These are phyloP conservation scores for Penicillium riverlandense DNA, from an alignment of 495 filamentous ascomycete species.

Conservation along the genomic window DNA sequence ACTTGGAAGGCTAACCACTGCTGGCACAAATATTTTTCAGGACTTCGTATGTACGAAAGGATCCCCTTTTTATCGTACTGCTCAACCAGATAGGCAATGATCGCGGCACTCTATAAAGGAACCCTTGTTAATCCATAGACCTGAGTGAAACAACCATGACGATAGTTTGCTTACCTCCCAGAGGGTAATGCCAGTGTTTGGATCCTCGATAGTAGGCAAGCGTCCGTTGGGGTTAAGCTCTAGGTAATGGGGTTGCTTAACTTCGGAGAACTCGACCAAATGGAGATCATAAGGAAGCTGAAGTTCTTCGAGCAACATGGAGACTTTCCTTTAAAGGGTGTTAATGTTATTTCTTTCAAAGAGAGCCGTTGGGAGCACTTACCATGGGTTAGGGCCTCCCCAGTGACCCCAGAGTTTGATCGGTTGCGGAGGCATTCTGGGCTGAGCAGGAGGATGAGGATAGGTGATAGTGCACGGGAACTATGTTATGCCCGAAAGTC, in stretches of 20 bases:
- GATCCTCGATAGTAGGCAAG: constrained; percentile 45
- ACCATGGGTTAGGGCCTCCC: too few relatives aligned
- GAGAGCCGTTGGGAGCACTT: too few relatives aligned
- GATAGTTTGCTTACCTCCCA: constrained; percentile 35
- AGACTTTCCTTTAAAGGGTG: constrained; percentile 32
- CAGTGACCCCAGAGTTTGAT: too few relatives aligned
- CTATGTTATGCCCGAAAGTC: too few relatives aligned
- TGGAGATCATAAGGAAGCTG: constrained; percentile 38
- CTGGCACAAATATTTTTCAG: constrained; percentile 22
- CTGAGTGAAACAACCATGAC: too few relatives aligned
- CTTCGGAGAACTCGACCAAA: constrained; percentile 29
- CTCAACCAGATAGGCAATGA: constrained; percentile 31
- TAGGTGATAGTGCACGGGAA: too few relatives aligned
- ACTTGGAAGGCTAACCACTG: constrained; percentile 37
- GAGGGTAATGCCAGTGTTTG: constrained; percentile 50
- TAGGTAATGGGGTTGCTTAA: constrained; percentile 43
- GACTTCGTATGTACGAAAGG: constrained; percentile 14
- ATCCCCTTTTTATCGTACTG: constrained; percentile 27
- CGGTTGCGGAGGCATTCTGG: too few relatives aligned
- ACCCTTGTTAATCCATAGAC: too few relatives aligned
- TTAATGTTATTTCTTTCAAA: too few relatives aligned
- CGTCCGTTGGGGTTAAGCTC: constrained; percentile 61
- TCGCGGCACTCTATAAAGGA: constrained; percentile 5
- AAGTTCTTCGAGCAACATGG: constrained; percentile 52
- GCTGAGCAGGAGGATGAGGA: too few relatives aligned